These are phyloP conservation scores for Tagetes patula DNA, from an alignment of 129 eudicot genomes.

Conservation along the genomic window DNA sequence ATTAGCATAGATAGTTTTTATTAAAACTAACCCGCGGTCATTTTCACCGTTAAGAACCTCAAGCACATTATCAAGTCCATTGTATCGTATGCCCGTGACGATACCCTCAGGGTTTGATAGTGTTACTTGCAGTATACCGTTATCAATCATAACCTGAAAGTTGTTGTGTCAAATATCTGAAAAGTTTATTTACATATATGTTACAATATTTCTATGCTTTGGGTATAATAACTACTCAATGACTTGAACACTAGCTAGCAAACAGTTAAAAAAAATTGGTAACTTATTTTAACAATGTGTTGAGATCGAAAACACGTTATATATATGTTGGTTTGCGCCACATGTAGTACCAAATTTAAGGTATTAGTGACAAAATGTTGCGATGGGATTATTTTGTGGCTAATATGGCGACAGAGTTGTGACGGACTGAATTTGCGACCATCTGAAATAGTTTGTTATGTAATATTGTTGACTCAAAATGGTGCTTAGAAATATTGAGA, in stretches of 20 bases:
- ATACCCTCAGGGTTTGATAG: conserved; percentile 81
- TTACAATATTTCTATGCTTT: too few relatives aligned
- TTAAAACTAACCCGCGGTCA: conserved; percentile 62
- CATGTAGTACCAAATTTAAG: not conserved
- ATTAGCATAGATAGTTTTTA: not conserved
- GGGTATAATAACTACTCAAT: too few relatives aligned
- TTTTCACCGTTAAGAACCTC: conserved; percentile 64
- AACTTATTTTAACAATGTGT: too few relatives aligned
- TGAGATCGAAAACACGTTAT: too few relatives aligned
- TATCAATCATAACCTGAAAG: conserved; percentile 76
- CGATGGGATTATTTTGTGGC: not conserved
- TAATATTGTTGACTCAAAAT: not conserved
- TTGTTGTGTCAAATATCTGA: not conserved
- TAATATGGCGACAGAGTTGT: too few relatives aligned
- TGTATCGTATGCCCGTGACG: conserved; percentile 70
- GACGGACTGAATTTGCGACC: too few relatives aligned
- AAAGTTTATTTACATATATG: not conserved
- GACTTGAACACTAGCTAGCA: too few relatives aligned
- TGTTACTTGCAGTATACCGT: conserved; percentile 73
- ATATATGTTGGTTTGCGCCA: too few relatives aligned
- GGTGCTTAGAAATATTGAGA: not conserved
- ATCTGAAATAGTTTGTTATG: not conserved
- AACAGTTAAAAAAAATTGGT: too few relatives aligned
- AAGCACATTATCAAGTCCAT: conserved; percentile 71
- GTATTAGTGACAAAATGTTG: not conserved